phyloP scores from a whole-genome alignment of 2,329 filamentous ascomycete genomes.

The Xylaria sp. region DNA sequence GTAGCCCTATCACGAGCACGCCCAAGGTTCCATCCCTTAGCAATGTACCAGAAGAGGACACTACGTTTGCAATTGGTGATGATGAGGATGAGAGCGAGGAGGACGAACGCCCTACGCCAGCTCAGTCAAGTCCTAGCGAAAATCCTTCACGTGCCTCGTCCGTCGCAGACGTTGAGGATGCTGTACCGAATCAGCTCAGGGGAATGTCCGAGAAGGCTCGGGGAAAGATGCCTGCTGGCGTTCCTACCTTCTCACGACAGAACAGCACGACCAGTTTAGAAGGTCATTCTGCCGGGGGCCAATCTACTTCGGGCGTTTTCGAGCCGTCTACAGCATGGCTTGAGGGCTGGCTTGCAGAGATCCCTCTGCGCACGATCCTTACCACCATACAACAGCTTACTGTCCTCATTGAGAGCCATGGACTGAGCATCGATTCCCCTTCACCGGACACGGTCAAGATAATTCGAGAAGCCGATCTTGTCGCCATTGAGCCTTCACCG shows the following conservation, averaged over 20 bases:
- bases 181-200: slow-evolving; percentile 73
- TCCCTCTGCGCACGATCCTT: slow-evolving; percentile 82
- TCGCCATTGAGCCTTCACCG: slow-evolving; percentile 67
- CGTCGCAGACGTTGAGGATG: slow-evolving; percentile 64
- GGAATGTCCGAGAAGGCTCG: slow-evolving; percentile 97
- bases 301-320: slow-evolving; percentile 58
- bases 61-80: slow-evolving; percentile 82
- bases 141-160: slow-evolving; percentile 62
- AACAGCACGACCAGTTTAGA: slow-evolving; percentile 81
- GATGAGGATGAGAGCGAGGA: slow-evolving; percentile 61
- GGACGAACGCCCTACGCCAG: slow-evolving; percentile 50
- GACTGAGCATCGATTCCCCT: slow-evolving; percentile 39
- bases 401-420: slow-evolving; percentile 50
- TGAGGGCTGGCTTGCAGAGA: slow-evolving; percentile 85
- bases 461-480: slow-evolving; percentile 58
- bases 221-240: slow-evolving; percentile 86
- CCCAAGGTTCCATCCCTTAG: slow-evolving; percentile 53
- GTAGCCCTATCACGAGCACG: slow-evolving; percentile 54
- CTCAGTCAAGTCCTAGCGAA: slow-evolving; percentile 59
- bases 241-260: slow-evolving; percentile 78
- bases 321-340: slow-evolving; percentile 81
- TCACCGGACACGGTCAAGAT: slow-evolving; percentile 45
- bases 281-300: slow-evolving; percentile 55
- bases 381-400: slow-evolving; percentile 65
- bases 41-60: slow-evolving; percentile 71